Base-by-base conservation (phyloP, 2,329 filamentous ascomycete species). In the Elsinoe arachidis region DNA sequence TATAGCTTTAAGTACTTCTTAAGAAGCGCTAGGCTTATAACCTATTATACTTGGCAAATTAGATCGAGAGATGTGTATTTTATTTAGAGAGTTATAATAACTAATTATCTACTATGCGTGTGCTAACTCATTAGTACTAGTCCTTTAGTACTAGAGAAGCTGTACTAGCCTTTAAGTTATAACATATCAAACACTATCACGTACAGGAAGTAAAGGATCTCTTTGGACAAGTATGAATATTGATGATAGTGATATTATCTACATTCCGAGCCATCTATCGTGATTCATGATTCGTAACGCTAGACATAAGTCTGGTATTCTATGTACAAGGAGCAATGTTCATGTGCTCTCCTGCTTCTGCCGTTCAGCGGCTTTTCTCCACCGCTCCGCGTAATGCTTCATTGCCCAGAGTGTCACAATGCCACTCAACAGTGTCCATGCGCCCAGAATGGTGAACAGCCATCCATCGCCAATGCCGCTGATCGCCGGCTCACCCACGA, bases 401-500 rank as follows among this genome's bases (percentile, higher is more conserved):
- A 71, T 69, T 2, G 65, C 62, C 65, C 62, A 67, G 3, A 70
- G 67, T 1, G 63, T 64, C n/a, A 61, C 26, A 1, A 61, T 46
- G 0, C 69, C 69, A 9, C 59, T 59, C 5, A 64, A 55, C 19
- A 70, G 39, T 23, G 64, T 64, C 35, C 69, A 65, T 4, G 67
- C 57, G 0, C 65, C 65, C 14, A 71, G 38, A 3, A 80, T 79
- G 0, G 87, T 90, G 62, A 89, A 87, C 0, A 91, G 71, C 86
- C 86, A 90, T 1, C 88, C 88, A 61, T 85, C 81, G 2, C 88
- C 86, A 60, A 91, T 85, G 2, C 77, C 85, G 15, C 78, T 67
- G 56, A 92, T 86, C 57, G 89, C 76, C 0, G 88, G 88, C 60
- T 85, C 80, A 0, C 85, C 81, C 15, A 90, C 80, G 33, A 91